Evolutionary conservation across 805 yeast species (phyloP).

Genomic region (Sugiyamaella chiloensis): DNA sequence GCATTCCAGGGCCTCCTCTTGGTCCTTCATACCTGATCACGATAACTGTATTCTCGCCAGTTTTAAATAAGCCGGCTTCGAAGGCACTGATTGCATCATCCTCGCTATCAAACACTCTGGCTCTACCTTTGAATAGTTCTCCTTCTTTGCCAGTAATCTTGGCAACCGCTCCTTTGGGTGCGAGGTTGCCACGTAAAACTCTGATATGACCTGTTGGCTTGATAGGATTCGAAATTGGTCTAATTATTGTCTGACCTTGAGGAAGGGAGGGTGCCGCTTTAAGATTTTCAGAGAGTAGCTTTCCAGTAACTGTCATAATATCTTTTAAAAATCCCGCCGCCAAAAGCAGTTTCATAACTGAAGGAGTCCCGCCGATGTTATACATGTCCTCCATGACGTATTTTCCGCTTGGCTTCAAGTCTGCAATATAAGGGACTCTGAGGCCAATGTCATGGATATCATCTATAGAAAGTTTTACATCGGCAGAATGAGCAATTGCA

Average conservation of each 20-base stretch:
- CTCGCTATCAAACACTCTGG: slow-evolving; percentile 86
- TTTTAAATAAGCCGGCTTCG: slow-evolving; percentile 84
- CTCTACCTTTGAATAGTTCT: slow-evolving; percentile 83
- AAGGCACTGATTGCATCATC: slow-evolving; percentile 73
- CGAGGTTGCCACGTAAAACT: slow-evolving; percentile 75
- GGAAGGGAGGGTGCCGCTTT: slow-evolving; percentile 56
- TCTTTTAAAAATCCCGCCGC: slow-evolving; percentile 76
- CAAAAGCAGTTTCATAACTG: slow-evolving; percentile 83
- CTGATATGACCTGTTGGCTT: slow-evolving; percentile 89
- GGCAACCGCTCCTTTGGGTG: slow-evolving; percentile 92
- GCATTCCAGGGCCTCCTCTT: slow-evolving; percentile 99
- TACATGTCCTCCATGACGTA: slow-evolving; percentile 94
- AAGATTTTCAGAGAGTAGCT: slow-evolving; percentile 81
- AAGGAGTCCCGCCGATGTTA: slow-evolving; percentile 88
- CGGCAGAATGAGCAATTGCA: slow-evolving; percentile 88
- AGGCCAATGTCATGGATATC: slow-evolving; percentile 93
- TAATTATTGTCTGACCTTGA: slow-evolving; percentile 73
- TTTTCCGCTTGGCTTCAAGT: slow-evolving; percentile 95
- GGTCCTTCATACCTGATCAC: slow-evolving; percentile 97
- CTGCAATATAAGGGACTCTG: slow-evolving; percentile 86
- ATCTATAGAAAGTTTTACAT: slow-evolving; percentile 77
- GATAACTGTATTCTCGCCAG: slow-evolving; percentile 89
- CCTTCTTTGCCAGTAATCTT: slow-evolving; percentile 98
- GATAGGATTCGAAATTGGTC: slow-evolving; percentile 72
- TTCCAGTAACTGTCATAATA: slow-evolving; percentile 83